phyloP scores from a whole-genome alignment of 2,329 filamentous ascomycete species.

The Talaromyces funiculosus region DNA sequence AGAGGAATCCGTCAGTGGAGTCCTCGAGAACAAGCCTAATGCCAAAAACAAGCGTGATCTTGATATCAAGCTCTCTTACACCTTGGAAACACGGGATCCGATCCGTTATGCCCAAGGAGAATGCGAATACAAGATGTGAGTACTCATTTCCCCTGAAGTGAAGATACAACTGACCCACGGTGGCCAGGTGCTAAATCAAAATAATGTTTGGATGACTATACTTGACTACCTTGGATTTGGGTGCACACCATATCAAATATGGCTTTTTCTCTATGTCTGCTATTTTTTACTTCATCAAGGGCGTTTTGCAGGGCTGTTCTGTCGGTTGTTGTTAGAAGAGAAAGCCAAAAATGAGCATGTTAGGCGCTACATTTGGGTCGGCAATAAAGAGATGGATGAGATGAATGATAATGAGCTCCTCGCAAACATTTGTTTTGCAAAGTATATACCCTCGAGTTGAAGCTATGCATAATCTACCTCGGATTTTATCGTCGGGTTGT shows the following conservation, averaged over 20 bases:
- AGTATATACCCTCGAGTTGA: constrained; percentile 48
- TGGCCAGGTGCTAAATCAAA: constrained; percentile 10
- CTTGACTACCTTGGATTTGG: constrained; percentile 8
- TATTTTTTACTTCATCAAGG: constrained; percentile 20
- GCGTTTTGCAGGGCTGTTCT: constrained; percentile 28
- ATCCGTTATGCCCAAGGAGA: constrained; percentile 63
- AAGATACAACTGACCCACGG: neutral
- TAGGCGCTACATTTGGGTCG: constrained; percentile 25
- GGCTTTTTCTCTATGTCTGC: constrained; percentile 14
- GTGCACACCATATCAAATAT: neutral
- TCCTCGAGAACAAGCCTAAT: constrained; percentile 79
- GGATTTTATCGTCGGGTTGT: neutral
- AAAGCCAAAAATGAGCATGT: constrained; percentile 13
- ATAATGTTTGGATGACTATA: constrained; percentile 10
- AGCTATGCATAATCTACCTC: constrained; percentile 35
- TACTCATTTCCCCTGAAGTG: neutral
- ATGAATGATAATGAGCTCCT: constrained; percentile 42
- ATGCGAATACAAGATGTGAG: constrained; percentile 70
- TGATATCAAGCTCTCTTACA: constrained; percentile 82
- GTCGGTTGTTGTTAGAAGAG: neutral
- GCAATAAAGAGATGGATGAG: constrained; percentile 17
- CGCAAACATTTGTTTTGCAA: constrained; percentile 31
- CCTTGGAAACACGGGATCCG: constrained; percentile 68
- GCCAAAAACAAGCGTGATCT: constrained; percentile 90
- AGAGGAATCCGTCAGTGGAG: constrained; percentile 71